A percentile compares a stretch with the other conserved stretches of the same genome.
Conservation (phyloP, 129 eudicot genomes). For the Sambucus nigra region DNA sequence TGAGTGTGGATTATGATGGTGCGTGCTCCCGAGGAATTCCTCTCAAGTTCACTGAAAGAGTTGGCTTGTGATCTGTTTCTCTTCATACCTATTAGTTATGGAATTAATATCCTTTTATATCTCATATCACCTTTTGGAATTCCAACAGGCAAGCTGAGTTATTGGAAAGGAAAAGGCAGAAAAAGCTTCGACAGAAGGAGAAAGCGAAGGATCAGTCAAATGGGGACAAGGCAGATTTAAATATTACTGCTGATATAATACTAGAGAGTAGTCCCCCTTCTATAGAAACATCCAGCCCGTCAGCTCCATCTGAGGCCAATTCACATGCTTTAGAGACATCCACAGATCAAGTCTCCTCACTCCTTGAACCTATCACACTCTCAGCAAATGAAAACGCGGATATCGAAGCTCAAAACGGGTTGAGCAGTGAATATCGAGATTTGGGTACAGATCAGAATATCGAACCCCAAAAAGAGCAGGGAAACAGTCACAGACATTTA, state of each 20-base stretch:
- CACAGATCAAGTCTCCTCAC: constrained; percentile 9
- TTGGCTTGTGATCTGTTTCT: not conserved
- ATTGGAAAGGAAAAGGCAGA: constrained; percentile 63
- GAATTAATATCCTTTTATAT: constrained; percentile 6
- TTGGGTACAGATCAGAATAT: constrained; percentile 15
- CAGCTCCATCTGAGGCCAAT: constrained; percentile 22
- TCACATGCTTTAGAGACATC: constrained; percentile 16
- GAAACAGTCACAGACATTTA: constrained; percentile 19
- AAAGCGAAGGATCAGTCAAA: constrained; percentile 45
- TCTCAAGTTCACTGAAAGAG: not conserved
- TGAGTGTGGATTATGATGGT: no score
- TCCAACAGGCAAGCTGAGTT: constrained; percentile 57
- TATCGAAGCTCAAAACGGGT: constrained; percentile 17
- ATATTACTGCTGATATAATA: constrained; percentile 18
- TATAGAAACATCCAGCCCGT: constrained; percentile 29
- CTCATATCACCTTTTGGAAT: not conserved
- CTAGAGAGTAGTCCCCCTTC: constrained; percentile 19
- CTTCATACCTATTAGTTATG: not conserved
- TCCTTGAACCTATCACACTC: constrained; percentile 20
- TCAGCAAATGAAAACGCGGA: constrained; percentile 20
- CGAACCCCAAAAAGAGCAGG: constrained; percentile 23
- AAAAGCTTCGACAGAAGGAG: constrained; percentile 77
- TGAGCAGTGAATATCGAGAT: constrained; percentile 22
- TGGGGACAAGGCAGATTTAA: constrained; percentile 20
- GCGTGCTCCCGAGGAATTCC: no score